phyloP scores from a whole-genome alignment of 2,329 filamentous ascomycete species.

The Alternaria sp. region DNA sequence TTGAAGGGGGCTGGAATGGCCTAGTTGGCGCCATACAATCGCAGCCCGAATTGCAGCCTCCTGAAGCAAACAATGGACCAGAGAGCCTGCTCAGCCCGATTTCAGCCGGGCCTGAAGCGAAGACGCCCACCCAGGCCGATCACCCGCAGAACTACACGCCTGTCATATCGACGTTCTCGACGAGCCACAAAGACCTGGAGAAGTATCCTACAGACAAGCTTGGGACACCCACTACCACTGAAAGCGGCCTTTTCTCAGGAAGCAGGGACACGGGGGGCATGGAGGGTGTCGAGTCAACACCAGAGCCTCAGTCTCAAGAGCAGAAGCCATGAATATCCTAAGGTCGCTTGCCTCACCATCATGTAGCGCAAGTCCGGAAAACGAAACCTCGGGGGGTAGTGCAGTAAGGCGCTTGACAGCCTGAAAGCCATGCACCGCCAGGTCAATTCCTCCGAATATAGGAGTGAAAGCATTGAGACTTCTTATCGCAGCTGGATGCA shows the following conservation, averaged over 20 bases:
- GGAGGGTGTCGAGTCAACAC: conserved; percentile 38
- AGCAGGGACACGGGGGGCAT: conserved; percentile 34
- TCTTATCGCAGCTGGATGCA: background rate
- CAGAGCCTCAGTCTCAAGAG: conserved; percentile 24
- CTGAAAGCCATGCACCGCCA: background rate
- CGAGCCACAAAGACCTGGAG: conserved; percentile 61
- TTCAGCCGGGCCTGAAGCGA: conserved; percentile 50
- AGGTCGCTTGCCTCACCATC: conserved; percentile 1
- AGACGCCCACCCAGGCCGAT: conserved; percentile 52
- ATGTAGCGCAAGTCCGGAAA: conserved; percentile 1
- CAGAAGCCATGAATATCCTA: conserved; percentile 22
- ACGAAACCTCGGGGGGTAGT: background rate
- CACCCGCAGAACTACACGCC: conserved; percentile 52
- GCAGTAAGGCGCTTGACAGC: background rate
- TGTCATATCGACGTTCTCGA: conserved; percentile 61
- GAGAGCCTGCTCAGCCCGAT: conserved; percentile 47
- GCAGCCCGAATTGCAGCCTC: conserved; percentile 15
- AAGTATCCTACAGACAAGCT: conserved; percentile 56
- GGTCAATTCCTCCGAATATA: background rate
- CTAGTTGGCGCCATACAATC: conserved; percentile 45
- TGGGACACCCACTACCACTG: conserved; percentile 47
- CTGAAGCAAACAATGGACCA: conserved; percentile 33
- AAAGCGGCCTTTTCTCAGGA: conserved; percentile 33
- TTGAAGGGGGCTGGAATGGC: conserved; percentile 79
- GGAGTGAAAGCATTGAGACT: background rate